Base-by-base conservation (phyloP, 495 filamentous ascomycete genomes). In the Sabuloglossum arenarium region DNA sequence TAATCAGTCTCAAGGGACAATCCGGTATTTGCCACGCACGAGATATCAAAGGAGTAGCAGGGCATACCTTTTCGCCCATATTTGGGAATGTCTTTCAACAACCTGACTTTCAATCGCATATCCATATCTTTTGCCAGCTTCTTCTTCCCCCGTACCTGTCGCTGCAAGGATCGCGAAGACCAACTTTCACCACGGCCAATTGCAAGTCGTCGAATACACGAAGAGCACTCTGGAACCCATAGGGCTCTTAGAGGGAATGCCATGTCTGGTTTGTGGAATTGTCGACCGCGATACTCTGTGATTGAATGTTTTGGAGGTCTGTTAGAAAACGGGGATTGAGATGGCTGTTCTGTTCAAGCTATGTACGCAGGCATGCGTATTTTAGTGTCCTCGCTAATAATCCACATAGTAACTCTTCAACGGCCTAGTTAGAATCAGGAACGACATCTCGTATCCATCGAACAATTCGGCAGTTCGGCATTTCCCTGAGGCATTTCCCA, bases 41-140 rank as follows among this genome's bases (percentile, higher is more conserved):
- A 21, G 42, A 12, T 21, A 28, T 30, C 23, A 34, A 49, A 47
- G 46, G 1, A 19, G 32, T 24, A 32, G 12, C 43, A 51, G 21
- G 12, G 16, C 66, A 30, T 63, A 82, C 80, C 72, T 69, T 73
- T 74, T 57, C 72, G 69, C 12, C 81, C 82, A 63, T 76, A 83
- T 43, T 69, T 70, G 49, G 68, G 71, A 24, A 84, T 74, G 61
- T 84, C 77, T 59, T 73, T 62, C 6, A 79, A 65, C 56, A 85
- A 67, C 53, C 75, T 73, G 54, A 83, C 82, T 3, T 56, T 59
- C 28, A 59, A 29, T 23, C 28, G 31, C 27, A 31, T 27, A 11
- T 68, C 60, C 14, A 73, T 57, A 27, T 75, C 71, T 32, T 62
- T 64, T 10, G 68, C 65, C 10, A 76, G 61, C 49, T 67, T 70